A percentile compares a stretch with the other conserved stretches of the same genome.
Conservation (phyloP, 805 yeast species). For the Schwanniomyces polymorphus region DNA sequence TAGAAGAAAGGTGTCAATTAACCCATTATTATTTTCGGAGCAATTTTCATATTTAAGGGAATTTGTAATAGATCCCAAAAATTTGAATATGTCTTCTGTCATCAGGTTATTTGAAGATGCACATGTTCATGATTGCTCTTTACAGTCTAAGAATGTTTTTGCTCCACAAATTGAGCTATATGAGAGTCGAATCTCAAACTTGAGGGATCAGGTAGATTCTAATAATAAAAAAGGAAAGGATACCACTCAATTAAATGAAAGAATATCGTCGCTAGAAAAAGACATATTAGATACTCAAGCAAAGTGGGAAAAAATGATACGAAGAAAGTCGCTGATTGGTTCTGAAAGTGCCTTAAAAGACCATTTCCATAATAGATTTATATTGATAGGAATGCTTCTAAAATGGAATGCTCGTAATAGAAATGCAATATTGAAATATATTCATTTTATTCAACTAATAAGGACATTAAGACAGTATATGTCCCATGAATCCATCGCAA, state of each 20-base stretch:
- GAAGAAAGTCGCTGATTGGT: background rate
- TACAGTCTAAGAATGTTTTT: conserved; percentile 24
- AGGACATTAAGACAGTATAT: conserved; percentile 27
- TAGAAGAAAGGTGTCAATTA: conserved; percentile 45
- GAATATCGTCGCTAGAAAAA: conserved; percentile 20
- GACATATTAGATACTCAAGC: conserved; percentile 11
- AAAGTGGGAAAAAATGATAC: conserved; percentile 2
- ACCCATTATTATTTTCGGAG: conserved; percentile 69
- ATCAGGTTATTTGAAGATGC: conserved; percentile 22
- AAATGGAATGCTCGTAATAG: conserved; percentile 43
- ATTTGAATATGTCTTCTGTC: conserved; percentile 3
- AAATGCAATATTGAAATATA: conserved; percentile 31
- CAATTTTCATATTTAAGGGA: conserved; percentile 68
- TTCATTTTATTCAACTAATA: conserved; percentile 35
- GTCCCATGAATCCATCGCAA: conserved; percentile 32
- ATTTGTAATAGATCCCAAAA: conserved; percentile 27
- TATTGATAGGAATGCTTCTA: conserved; percentile 36
- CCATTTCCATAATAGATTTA: conserved; percentile 38
- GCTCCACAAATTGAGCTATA: conserved; percentile 26
- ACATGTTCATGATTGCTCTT: conserved; percentile 28
- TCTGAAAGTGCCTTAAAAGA: conserved; percentile 6
- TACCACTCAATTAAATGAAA: conserved; percentile 8
- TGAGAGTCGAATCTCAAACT: conserved; percentile 23
- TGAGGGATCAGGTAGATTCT: conserved; percentile 15
- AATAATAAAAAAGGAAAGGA: conserved; percentile 7